Evolutionary conservation across 2,329 filamentous ascomycete species (phyloP).

Genomic region (Endoconidiophora polonica): DNA sequence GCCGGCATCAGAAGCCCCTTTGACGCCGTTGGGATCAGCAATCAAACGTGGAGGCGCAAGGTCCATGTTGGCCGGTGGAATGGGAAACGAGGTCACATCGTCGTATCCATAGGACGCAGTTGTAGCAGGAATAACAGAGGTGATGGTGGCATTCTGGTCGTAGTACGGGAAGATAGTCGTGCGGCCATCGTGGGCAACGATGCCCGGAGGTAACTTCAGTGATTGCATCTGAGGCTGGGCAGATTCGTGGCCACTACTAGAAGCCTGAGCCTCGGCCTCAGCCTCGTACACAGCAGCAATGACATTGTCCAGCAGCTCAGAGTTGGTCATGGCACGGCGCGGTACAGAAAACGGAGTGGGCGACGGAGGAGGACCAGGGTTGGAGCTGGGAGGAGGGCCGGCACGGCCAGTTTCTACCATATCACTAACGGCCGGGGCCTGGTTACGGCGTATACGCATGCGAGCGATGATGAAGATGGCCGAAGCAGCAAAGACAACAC

Average conservation of each 20-base stretch:
- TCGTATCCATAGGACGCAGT: conserved; percentile 8
- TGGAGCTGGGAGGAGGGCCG: neutral
- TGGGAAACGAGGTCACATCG: conserved; percentile 2
- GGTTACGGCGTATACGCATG: conserved; percentile 7
- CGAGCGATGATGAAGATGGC: conserved; percentile 8
- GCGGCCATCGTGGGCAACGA: conserved; percentile 5
- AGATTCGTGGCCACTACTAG: neutral
- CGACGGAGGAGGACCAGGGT: neutral
- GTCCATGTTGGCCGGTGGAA: neutral
- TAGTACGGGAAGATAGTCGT: conserved; percentile 6
- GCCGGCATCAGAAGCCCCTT: neutral
- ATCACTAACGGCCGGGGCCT: neutral
- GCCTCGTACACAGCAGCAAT: conserved; percentile 7
- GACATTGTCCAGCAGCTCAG: conserved; percentile 9
- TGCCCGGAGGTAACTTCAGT: conserved; percentile 3
- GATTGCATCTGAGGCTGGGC: neutral
- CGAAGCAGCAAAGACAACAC: conserved; percentile 11
- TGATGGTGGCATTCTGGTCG: neutral
- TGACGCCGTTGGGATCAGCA: neutral
- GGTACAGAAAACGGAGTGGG: conserved; percentile 1
- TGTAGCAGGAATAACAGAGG: neutral
- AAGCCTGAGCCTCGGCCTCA: neutral
- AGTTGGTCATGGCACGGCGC: conserved; percentile 10
- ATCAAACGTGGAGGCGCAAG: neutral
- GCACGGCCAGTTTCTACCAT: neutral